Conservation (phyloP, 768 basidiomycete genomes). For the Pisolithus sp. region DNA sequence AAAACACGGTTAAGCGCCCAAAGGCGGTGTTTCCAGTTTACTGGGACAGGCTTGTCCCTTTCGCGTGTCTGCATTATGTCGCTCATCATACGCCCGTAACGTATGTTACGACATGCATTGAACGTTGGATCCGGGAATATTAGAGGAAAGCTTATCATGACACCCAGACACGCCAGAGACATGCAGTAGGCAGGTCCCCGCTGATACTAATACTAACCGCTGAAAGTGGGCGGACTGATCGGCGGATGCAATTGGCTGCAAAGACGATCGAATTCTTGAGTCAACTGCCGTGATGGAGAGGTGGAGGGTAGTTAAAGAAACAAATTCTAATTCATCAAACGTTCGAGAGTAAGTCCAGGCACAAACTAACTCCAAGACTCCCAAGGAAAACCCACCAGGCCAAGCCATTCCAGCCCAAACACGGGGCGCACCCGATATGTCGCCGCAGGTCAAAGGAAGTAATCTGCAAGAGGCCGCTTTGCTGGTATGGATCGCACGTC, state of each 20-base stretch:
- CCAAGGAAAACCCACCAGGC: not conserved
- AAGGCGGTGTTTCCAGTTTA: not conserved
- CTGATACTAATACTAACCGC: not conserved
- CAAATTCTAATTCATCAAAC: constrained; percentile 23
- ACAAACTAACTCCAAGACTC: not conserved
- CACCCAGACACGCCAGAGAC: not conserved
- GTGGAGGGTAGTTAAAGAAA: constrained; percentile 12
- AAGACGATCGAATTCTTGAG: no score
- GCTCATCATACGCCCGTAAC: no score
- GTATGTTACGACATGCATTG: not conserved
- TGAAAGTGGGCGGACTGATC: not conserved
- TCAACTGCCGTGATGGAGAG: not conserved
- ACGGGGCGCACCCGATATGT: constrained; percentile 11
- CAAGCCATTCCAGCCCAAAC: not conserved
- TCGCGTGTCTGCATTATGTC: no score
- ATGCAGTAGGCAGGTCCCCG: not conserved
- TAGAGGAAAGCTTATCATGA: not conserved
- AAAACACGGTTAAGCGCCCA: no score
- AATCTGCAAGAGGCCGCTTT: constrained; percentile 82
- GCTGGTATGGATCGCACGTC: constrained; percentile 78
- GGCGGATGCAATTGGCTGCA: constrained; percentile 1
- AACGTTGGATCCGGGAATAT: not conserved
- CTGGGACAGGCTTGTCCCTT: not conserved
- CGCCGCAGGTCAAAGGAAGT: constrained; percentile 53
- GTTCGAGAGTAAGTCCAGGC: constrained; percentile 3